A percentile compares a stretch with the other conserved stretches of the same genome.
These are phyloP conservation scores for Comarum palustre DNA, from an alignment of 306 rosid species.

Conservation along the genomic window DNA sequence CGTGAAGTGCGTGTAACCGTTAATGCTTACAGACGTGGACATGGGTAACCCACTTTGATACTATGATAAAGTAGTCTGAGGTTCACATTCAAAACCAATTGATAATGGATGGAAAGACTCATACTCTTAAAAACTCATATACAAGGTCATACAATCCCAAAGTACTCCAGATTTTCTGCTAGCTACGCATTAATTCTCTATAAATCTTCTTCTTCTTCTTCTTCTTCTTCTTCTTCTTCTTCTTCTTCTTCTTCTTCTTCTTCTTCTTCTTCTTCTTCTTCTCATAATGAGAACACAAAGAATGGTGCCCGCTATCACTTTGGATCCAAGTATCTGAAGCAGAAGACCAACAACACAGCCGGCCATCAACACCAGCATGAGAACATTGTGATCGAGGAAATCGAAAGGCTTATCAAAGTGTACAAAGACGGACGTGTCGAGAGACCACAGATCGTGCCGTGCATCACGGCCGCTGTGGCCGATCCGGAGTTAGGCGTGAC, in stretches of 20 bases:
- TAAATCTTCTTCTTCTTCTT: neutral
- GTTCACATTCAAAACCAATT: too few species aligned
- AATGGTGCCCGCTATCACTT: constrained; percentile 47
- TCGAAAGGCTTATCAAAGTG: constrained; percentile 66
- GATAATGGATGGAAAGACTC: too few species aligned
- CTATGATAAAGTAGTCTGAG: too few species aligned
- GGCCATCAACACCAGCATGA: constrained; percentile 19
- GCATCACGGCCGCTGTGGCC: constrained; percentile 37
- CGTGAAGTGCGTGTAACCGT: too few species aligned
- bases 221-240: constrained; percentile 6
- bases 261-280: constrained; percentile 6
- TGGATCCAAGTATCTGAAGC: constrained; percentile 31
- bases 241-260: constrained; percentile 5
- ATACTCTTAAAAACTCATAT: neutral
- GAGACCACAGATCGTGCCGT: constrained; percentile 58
- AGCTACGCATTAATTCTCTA: neutral
- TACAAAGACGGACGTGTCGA: constrained; percentile 66
- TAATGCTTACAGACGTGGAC: too few species aligned
- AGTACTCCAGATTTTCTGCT: neutral
- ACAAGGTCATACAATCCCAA: neutral
- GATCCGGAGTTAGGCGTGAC: constrained; percentile 42
- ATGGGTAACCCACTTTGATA: too few species aligned
- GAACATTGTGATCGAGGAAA: constrained; percentile 49
- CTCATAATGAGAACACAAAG: constrained; percentile 21
- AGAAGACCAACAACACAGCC: constrained; percentile 16